Conservation (phyloP, 169 alveolate species). For the Eimeria necatrix region DNA sequence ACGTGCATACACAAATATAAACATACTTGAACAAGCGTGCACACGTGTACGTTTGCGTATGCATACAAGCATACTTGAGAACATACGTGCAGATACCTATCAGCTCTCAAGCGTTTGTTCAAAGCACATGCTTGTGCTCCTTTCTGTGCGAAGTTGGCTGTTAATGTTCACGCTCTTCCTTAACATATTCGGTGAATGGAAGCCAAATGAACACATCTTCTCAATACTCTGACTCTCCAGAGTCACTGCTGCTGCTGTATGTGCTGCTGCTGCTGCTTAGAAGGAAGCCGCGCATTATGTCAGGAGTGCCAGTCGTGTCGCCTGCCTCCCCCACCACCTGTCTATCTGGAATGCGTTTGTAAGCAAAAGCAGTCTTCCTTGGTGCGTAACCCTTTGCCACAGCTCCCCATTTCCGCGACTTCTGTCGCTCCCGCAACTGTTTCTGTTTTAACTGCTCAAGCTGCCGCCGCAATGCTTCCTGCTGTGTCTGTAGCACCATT, state of each 20-base stretch:
- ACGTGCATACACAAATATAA: background rate
- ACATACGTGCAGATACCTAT: no score
- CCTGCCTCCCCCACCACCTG: background rate
- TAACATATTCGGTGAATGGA: no score
- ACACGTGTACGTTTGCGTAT: background rate
- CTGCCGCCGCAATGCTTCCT: conserved; percentile 13
- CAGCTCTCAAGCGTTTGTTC: no score
- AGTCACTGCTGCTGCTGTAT: conserved; percentile 44
- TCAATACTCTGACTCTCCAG: background rate
- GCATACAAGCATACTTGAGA: background rate
- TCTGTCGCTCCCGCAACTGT: conserved; percentile 4
- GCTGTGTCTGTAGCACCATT: conserved; percentile 20
- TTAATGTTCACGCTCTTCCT: no score
- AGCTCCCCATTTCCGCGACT: background rate
- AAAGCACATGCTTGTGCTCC: no score
- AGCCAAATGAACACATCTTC: no score
- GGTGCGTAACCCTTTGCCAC: background rate
- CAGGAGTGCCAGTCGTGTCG: background rate
- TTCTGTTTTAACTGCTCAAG: conserved; percentile 27
- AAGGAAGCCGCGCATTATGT: conserved; percentile 19
- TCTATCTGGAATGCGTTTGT: background rate
- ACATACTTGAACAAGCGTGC: background rate
- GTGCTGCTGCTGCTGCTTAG: conserved; percentile 37
- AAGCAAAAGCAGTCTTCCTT: background rate
- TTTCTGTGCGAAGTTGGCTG: no score